Percentiles rank a stretch among this genome's conserved stretches.
Conservation (phyloP, 1,284 basidiomycete genomes). For the Phellopilus nigrolimitatus region DNA sequence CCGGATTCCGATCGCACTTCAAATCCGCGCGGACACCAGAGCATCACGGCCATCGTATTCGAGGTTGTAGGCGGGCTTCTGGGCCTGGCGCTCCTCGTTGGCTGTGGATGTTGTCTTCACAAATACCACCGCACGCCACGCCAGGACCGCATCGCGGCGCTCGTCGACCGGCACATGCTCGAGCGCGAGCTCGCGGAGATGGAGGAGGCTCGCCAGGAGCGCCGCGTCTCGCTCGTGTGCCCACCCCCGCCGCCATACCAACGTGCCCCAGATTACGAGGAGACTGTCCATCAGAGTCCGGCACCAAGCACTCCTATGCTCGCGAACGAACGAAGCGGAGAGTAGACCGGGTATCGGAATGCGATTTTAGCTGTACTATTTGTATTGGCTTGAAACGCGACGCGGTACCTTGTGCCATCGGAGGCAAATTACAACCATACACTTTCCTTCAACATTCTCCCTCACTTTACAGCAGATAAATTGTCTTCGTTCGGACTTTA, state of each 20-base stretch:
- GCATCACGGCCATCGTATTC: conserved; percentile 39
- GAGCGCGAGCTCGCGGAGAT: conserved; percentile 48
- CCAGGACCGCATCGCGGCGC: conserved; percentile 39
- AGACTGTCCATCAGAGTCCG: neutral
- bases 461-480: too few species aligned
- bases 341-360: too few species aligned
- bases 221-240: neutral
- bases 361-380: too few species aligned
- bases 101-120: conserved; percentile 37
- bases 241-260: conserved; percentile 17
- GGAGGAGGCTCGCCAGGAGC: conserved; percentile 20
- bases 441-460: too few species aligned
- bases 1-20: too few species aligned
- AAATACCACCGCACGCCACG: conserved; percentile 41
- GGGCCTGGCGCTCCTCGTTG: conserved; percentile 31
- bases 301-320: too few species aligned
- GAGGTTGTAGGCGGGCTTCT: conserved; percentile 42
- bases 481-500: too few species aligned
- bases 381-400: too few species aligned
- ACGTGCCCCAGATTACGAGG: conserved; percentile 15
- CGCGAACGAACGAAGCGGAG: too few species aligned
- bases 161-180: conserved; percentile 43
- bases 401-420: too few species aligned
- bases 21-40: conserved; percentile 13
- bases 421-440: too few species aligned